Percentiles rank a stretch among this genome's conserved stretches.
These are phyloP conservation scores for Kwoniella mangroviensis DNA, from an alignment of 768 basidiomycete species.

Conservation along the genomic window DNA sequence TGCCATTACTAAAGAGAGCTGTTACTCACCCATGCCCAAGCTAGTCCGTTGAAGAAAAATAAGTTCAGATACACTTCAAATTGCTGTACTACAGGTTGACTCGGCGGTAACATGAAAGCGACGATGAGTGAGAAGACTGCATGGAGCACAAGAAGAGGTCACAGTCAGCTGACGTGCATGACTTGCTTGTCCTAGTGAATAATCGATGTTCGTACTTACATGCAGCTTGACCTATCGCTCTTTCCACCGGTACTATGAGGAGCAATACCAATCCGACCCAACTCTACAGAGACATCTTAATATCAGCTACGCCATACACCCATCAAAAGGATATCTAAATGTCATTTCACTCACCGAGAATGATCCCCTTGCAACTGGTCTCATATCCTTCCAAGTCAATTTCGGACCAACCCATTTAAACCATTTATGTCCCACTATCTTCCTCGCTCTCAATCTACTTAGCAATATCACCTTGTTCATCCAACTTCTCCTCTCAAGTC, in stretches of 20 bases:
- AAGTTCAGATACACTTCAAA: slow-evolving; percentile 50
- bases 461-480: slow-evolving; percentile 6
- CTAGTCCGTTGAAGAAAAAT: slow-evolving; percentile 46
- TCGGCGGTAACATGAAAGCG: slow-evolving; percentile 52
- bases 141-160: neutral
- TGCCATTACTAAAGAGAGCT: neutral
- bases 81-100: slow-evolving; percentile 47
- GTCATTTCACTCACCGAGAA: slow-evolving; percentile 40
- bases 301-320: slow-evolving; percentile 3
- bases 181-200: no score
- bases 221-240: slow-evolving; percentile 49
- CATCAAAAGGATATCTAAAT: no score
- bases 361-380: slow-evolving; percentile 50
- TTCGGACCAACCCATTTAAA: slow-evolving; percentile 45
- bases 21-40: slow-evolving; percentile 54
- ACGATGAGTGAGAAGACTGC: slow-evolving; percentile 48
- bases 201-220: slow-evolving; percentile 28
- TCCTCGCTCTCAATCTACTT: slow-evolving; percentile 13
- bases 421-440: slow-evolving; percentile 39
- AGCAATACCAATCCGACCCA: slow-evolving; percentile 53
- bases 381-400: slow-evolving; percentile 40
- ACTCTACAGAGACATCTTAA: slow-evolving; percentile 24
- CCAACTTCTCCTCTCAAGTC: slow-evolving; percentile 1
- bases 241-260: slow-evolving; percentile 41
- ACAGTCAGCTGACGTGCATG: neutral